Conservation (phyloP, 306 rosid species). For the Fagus sylvatica region DNA sequence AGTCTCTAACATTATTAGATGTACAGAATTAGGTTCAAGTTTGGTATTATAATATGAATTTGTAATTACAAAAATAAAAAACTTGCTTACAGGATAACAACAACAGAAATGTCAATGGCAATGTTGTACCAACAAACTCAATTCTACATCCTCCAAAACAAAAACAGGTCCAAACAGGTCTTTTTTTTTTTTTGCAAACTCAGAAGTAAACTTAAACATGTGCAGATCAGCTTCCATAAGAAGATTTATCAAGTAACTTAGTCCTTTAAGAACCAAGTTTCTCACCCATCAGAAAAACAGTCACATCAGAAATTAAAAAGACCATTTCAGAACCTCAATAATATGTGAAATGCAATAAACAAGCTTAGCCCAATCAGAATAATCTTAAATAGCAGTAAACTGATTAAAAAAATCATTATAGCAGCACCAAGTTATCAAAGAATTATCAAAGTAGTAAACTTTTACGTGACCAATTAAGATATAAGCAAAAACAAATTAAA, state of each 20-base stretch:
- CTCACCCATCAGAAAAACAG: not conserved
- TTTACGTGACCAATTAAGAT: no score
- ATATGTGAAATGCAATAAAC: no score
- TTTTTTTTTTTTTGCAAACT: not conserved
- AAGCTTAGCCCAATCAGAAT: not conserved
- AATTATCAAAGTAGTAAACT: no score
- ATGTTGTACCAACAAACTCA: not conserved
- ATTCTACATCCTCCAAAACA: not conserved
- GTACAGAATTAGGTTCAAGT: no score
- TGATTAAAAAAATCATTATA: not conserved
- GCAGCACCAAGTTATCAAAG: not conserved
- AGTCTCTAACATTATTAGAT: no score
- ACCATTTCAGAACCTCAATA: not conserved
- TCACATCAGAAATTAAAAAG: not conserved
- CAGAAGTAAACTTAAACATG: not conserved
- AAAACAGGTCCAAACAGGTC: not conserved
- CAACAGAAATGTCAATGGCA: not conserved
- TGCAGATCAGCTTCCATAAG: not conserved
- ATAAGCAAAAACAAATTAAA: no score
- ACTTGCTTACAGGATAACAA: not conserved
- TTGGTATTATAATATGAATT: no score
- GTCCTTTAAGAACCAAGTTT: not conserved
- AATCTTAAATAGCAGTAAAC: not conserved
- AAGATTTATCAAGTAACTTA: not conserved
- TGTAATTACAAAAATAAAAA: no score